Evolutionary conservation across 768 basidiomycete genomes (phyloP).

Genomic region (Russula sp.): DNA sequence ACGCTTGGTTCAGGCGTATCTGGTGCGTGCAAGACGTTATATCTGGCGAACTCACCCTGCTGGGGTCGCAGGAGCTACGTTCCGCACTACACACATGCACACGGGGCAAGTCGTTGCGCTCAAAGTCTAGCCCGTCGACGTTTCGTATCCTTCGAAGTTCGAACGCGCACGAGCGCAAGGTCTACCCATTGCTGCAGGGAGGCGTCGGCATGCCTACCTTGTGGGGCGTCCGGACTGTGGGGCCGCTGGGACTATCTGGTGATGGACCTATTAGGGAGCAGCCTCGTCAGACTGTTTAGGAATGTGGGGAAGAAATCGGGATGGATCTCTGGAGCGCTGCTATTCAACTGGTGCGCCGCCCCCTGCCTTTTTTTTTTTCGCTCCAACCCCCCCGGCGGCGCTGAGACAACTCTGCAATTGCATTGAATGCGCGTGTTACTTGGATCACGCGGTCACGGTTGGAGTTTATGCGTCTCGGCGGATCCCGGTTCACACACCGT

Average conservation of each 20-base stretch:
- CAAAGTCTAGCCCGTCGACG: conserved; percentile 63
- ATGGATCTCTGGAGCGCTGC: conserved; percentile 72
- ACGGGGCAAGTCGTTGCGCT: conserved; percentile 57
- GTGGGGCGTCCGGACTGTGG: conserved; percentile 44
- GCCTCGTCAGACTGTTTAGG: conserved; percentile 57
- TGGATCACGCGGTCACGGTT: too few species aligned
- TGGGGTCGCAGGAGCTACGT: conserved; percentile 58
- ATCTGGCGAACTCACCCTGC: not conserved
- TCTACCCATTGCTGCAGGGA: conserved; percentile 68
- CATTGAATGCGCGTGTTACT: too few species aligned
- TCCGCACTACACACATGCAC: conserved; percentile 51
- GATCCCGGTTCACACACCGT: too few species aligned
- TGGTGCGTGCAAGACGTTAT: conserved; percentile 36
- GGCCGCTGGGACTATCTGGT: conserved; percentile 43
- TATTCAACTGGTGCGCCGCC: conserved; percentile 64
- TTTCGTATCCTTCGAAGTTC: conserved; percentile 59
- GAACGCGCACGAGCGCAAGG: conserved; percentile 60
- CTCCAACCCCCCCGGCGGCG: too few species aligned
- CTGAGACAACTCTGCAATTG: too few species aligned
- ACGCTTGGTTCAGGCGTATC: conserved; percentile 69
- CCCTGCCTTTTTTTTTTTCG: not conserved
- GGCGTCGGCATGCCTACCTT: conserved; percentile 68
- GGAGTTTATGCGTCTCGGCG: too few species aligned
- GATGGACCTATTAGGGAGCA: conserved; percentile 69
- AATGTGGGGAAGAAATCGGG: conserved; percentile 46